Percentiles rank a stretch among this genome's conserved stretches.
phyloP scores from a whole-genome alignment of 371 early-diverging fungal genomes.

The Mucor mucedo region DNA sequence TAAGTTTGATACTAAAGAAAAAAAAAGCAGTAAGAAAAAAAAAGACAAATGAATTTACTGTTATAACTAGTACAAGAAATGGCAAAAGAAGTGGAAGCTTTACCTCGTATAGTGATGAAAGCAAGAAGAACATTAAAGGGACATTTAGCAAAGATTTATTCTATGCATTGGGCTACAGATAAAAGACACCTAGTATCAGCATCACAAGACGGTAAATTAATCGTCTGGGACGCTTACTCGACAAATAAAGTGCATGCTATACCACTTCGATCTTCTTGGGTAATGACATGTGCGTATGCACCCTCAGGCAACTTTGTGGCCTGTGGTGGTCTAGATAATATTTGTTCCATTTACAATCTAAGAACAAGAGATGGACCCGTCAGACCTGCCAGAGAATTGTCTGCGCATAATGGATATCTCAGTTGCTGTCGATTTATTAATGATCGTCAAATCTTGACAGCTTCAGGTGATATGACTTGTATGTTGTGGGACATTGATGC shows the following conservation, averaged over 20 bases:
- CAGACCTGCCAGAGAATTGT: constrained; percentile 92
- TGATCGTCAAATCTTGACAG: constrained; percentile 93
- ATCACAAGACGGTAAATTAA: constrained; percentile 98
- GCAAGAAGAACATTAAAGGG: constrained; percentile 89
- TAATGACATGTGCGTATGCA: constrained; percentile 99
- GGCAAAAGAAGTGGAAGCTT: constrained; percentile 57
- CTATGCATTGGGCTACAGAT: constrained; percentile 98
- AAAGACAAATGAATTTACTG: not conserved
- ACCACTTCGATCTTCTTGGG: constrained; percentile 97
- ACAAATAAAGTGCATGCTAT: constrained; percentile 98
- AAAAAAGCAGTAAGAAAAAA: not conserved
- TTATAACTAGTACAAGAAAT: constrained; percentile 56
- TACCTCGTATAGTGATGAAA: constrained; percentile 82
- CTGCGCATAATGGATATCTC: constrained; percentile 95
- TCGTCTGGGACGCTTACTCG: constrained; percentile 98
- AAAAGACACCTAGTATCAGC: constrained; percentile 95
- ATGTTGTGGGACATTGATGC: constrained; percentile 99
- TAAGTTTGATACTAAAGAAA: constrained; percentile 43
- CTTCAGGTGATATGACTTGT: constrained; percentile 97
- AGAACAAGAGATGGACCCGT: constrained; percentile 89
- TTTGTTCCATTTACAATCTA: constrained; percentile 96
- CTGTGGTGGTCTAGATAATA: constrained; percentile 98
- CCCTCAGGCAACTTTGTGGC: constrained; percentile 98
- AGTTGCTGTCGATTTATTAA: constrained; percentile 95
- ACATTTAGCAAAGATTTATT: constrained; percentile 98